Evolutionary conservation across 768 basidiomycete species (phyloP).

Genomic region (Pholiota microspora): DNA sequence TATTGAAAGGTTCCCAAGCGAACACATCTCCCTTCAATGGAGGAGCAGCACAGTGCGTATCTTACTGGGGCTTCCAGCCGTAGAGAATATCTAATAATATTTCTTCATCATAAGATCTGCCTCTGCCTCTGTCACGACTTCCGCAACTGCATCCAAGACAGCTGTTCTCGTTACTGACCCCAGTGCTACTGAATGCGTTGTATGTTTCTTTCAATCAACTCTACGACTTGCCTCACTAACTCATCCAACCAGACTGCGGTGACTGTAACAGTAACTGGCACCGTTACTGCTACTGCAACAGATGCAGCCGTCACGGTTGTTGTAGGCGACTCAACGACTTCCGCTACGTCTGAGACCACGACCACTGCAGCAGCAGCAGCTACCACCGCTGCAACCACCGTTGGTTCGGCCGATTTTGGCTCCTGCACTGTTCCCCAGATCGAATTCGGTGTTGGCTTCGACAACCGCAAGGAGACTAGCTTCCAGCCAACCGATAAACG

Average conservation of each 20-base stretch:
- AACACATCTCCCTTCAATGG: constrained; percentile 47
- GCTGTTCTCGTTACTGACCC: constrained; percentile 11
- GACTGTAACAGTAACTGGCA: constrained; percentile 34
- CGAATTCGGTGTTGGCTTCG: constrained; percentile 56
- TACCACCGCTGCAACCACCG: constrained; percentile 1
- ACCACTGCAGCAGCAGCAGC: constrained; percentile 17
- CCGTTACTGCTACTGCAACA: constrained; percentile 25
- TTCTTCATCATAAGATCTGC: background rate
- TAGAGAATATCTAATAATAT: background rate
- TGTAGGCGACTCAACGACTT: constrained; percentile 23
- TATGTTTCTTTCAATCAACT: constrained; percentile 10
- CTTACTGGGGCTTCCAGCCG: background rate
- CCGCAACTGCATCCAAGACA: background rate
- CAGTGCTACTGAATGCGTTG: constrained; percentile 19
- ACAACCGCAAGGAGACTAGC: constrained; percentile 55
- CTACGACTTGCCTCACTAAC: background rate
- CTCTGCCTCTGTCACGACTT: background rate
- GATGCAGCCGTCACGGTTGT: constrained; percentile 27
- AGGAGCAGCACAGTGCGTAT: constrained; percentile 12
- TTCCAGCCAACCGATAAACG: constrained; percentile 54
- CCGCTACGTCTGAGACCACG: constrained; percentile 18
- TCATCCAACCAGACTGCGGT: constrained; percentile 23
- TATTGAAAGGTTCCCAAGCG: constrained; percentile 44
- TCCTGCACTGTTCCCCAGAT: constrained; percentile 56
- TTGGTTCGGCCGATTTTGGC: constrained; percentile 44